These are phyloP conservation scores for Irpex sp. DNA, from an alignment of 1,284 basidiomycete species.

Conservation along the genomic window DNA sequence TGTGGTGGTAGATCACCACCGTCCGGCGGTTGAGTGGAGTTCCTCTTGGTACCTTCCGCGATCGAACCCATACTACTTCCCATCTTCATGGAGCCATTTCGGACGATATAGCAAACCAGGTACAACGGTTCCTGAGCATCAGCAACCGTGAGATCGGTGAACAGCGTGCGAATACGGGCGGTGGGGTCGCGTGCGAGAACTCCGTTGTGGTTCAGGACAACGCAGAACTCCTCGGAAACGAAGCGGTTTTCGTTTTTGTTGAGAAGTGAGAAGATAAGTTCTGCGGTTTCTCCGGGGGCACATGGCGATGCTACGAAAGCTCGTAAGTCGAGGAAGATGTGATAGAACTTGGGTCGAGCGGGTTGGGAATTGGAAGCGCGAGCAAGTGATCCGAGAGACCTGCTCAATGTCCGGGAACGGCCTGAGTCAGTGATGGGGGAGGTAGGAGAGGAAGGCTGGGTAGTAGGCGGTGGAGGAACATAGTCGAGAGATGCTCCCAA, in stretches of 20 bases:
- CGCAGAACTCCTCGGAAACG: conserved; percentile 93
- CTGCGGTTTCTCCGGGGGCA: conserved; percentile 85
- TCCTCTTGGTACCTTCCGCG: conserved; percentile 41
- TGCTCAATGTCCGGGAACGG: conserved; percentile 43
- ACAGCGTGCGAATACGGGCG: conserved; percentile 77
- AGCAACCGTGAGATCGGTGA: conserved; percentile 82
- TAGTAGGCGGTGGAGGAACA: conserved; percentile 36
- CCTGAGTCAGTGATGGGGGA: conserved; percentile 51
- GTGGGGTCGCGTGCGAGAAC: conserved; percentile 74
- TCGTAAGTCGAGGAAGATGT: conserved; percentile 85
- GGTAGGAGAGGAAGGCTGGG: conserved; percentile 65
- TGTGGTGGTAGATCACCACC: conserved; percentile 28
- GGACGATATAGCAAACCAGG: conserved; percentile 87
- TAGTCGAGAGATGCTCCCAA: conserved; percentile 32
- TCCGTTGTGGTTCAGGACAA: conserved; percentile 88
- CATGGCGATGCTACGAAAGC: conserved; percentile 92
- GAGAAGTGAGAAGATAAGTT: conserved; percentile 94
- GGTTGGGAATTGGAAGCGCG: conserved; percentile 30
- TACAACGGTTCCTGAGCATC: conserved; percentile 85
- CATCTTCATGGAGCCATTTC: conserved; percentile 85
- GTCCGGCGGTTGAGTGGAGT: conserved; percentile 26
- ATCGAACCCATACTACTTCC: conserved; percentile 49
- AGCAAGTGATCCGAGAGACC: conserved; percentile 44
- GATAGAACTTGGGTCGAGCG: conserved; percentile 73
- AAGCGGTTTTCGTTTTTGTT: conserved; percentile 82